A percentile compares a stretch with the other conserved stretches of the same genome.
phyloP scores from a whole-genome alignment of 2,329 filamentous ascomycete genomes.

The Scopulariopsis brevicaulis region DNA sequence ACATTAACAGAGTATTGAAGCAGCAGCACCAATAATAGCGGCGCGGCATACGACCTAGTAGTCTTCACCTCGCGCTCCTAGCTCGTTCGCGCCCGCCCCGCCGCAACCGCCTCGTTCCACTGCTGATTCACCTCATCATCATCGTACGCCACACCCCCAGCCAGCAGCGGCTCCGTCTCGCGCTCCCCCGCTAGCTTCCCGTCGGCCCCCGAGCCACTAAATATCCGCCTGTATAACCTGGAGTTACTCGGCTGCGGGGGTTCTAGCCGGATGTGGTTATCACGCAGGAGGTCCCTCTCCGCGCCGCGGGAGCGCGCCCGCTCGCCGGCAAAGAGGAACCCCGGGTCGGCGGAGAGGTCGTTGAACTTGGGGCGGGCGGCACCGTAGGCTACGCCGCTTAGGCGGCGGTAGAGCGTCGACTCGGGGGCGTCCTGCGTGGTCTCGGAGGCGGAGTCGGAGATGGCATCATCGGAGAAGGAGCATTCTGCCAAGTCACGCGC shows the following conservation, averaged over 20 bases:
- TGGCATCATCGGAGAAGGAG: slow-evolving; percentile 38
- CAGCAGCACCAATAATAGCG: slow-evolving; percentile 62
- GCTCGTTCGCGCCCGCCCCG: slow-evolving; percentile 74
- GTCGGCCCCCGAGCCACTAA: slow-evolving; percentile 23
- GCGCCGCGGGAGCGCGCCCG: slow-evolving; percentile 43
- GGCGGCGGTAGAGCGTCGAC: slow-evolving; percentile 59
- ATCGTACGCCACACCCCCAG: slow-evolving; percentile 21
- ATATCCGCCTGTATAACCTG: slow-evolving; percentile 34
- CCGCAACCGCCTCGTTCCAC: slow-evolving; percentile 76
- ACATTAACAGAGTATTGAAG: slow-evolving; percentile 81
- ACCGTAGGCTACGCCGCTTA: slow-evolving; percentile 64
- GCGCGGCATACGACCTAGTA: slow-evolving; percentile 58
- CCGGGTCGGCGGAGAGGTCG: slow-evolving; percentile 34
- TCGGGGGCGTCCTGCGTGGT: slow-evolving; percentile 20
- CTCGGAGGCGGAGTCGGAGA: no score
- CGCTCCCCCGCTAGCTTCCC: slow-evolving; percentile 10
- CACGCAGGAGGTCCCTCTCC: slow-evolving; percentile 49
- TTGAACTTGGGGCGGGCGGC: slow-evolving; percentile 60
- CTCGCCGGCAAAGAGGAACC: slow-evolving; percentile 41
- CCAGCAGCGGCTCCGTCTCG: slow-evolving; percentile 29
- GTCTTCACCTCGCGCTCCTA: slow-evolving; percentile 87
- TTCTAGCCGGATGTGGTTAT: slow-evolving; percentile 53
- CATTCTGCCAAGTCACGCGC: slow-evolving; percentile 56
- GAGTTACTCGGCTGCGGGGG: slow-evolving; percentile 9
- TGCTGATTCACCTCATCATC: slow-evolving; percentile 55